Percentiles rank a stretch among this genome's conserved stretches.
phyloP scores from a whole-genome alignment of 495 filamentous ascomycete species.

The Bathelium albidoporum region DNA sequence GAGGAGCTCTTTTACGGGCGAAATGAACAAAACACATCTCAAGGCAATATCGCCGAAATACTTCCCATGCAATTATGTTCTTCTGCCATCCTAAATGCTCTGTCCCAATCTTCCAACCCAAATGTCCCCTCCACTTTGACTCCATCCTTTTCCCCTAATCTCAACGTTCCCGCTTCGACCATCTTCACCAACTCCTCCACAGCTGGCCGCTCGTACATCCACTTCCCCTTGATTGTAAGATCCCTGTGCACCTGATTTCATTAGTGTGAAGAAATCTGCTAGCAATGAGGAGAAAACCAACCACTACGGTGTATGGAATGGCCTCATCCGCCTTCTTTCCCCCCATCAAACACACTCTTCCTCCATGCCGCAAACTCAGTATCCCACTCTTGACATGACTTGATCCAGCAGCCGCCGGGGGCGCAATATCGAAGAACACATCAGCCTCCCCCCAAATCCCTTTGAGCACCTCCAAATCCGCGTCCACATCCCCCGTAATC shows the following conservation, averaged over 20 bases:
- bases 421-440: conserved; percentile 42
- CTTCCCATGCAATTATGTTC: conserved; percentile 4
- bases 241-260: conserved; percentile 35
- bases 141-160: conserved; percentile 7
- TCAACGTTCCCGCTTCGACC: conserved; percentile 12
- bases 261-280: no score
- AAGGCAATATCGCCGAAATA: conserved; percentile 10
- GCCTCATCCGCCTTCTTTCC: conserved; percentile 31
- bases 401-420: conserved; percentile 25
- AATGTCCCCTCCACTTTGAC: conserved; percentile 5
- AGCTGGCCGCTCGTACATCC: conserved; percentile 37
- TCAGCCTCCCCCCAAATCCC: conserved; percentile 25
- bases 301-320: conserved; percentile 31
- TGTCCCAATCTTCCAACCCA: conserved; percentile 17
- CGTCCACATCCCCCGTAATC: conserved; percentile 17
- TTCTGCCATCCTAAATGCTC: conserved; percentile 13
- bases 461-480: conserved; percentile 10
- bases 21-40: no score
- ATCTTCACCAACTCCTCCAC: conserved; percentile 14
- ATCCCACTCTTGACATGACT: conserved; percentile 38
- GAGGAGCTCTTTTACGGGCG: no score
- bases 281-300: no score
- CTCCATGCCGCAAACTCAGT: conserved; percentile 31
- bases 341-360: conserved; percentile 40
- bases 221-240: conserved; percentile 39